Conservation (phyloP, 495 filamentous ascomycete genomes). For the Clavariopsis aquatica region DNA sequence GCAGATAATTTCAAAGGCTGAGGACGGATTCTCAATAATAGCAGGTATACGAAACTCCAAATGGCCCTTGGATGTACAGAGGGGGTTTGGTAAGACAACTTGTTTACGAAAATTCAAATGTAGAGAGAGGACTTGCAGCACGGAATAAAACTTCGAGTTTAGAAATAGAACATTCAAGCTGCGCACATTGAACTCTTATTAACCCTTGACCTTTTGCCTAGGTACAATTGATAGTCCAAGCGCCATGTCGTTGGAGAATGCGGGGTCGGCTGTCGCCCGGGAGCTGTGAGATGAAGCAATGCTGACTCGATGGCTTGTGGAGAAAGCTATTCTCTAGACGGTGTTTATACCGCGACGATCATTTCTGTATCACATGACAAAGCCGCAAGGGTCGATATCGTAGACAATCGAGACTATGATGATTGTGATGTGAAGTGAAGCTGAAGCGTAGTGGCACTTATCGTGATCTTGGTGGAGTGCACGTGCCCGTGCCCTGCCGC, state of each 20-base stretch:
- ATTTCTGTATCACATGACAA: too few species aligned
- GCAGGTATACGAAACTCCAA: too few species aligned
- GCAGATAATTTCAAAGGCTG: too few species aligned
- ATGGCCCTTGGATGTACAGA: too few species aligned
- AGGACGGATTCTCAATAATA: too few species aligned
- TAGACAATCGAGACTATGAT: neutral
- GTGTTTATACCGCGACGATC: neutral
- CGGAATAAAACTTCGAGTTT: neutral
- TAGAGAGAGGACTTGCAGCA: too few species aligned
- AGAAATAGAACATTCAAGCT: neutral
- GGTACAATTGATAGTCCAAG: conserved; percentile 10
- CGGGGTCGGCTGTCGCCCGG: conserved; percentile 17
- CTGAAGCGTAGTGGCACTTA: neutral
- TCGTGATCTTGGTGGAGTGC: neutral
- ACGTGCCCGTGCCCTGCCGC: neutral
- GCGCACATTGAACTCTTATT: neutral
- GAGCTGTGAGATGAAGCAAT: neutral
- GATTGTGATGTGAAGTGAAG: neutral
- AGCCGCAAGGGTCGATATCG: neutral
- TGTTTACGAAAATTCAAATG: neutral
- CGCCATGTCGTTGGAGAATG: conserved; percentile 10
- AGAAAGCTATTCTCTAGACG: neutral
- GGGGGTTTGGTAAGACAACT: neutral
- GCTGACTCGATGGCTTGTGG: neutral
- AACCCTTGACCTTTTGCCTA: conserved; percentile 7